Percentiles rank a stretch among this genome's conserved stretches.
Conservation (phyloP, 2,329 filamentous ascomycete species). For the Calcarisporium arbuscula region DNA sequence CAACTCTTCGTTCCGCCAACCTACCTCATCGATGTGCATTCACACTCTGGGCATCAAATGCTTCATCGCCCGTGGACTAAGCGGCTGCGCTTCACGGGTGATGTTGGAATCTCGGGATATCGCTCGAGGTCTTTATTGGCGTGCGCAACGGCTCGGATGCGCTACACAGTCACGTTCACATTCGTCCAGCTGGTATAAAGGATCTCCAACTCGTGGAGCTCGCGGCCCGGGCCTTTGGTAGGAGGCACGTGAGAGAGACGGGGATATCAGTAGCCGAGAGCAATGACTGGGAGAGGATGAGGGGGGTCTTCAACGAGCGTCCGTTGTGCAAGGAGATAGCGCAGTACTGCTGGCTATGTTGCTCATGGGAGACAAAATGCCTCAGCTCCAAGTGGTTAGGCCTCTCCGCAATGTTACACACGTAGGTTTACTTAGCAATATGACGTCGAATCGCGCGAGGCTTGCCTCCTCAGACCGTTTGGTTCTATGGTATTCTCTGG, state of each 20-base stretch:
- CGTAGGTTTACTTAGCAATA: no score
- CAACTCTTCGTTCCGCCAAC: slow-evolving; percentile 27
- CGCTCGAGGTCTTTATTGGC: slow-evolving; percentile 51
- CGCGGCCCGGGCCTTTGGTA: slow-evolving; percentile 20
- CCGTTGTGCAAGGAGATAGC: slow-evolving; percentile 33
- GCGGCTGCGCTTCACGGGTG: slow-evolving; percentile 19
- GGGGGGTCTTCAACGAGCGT: slow-evolving; percentile 41
- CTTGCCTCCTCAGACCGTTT: no score
- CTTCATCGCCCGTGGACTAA: slow-evolving; percentile 21
- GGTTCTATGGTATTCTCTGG: no score
- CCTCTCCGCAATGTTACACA: no score
- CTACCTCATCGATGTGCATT: slow-evolving; percentile 42
- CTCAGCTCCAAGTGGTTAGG: no score
- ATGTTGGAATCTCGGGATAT: slow-evolving; percentile 35
- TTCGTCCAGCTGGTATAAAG: slow-evolving; percentile 36
- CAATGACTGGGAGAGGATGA: no score
- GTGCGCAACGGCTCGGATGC: slow-evolving; percentile 53
- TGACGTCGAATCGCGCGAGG: no score
- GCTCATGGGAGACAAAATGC: no score
- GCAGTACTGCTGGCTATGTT: no score
- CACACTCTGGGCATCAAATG: slow-evolving; percentile 25
- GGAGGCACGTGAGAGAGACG: slow-evolving; percentile 13
- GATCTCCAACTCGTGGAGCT: slow-evolving; percentile 54
- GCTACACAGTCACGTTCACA: slow-evolving; percentile 36
- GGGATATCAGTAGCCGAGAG: no score